phyloP scores from a whole-genome alignment of 306 rosid genomes.

The Lupinus albus region DNA sequence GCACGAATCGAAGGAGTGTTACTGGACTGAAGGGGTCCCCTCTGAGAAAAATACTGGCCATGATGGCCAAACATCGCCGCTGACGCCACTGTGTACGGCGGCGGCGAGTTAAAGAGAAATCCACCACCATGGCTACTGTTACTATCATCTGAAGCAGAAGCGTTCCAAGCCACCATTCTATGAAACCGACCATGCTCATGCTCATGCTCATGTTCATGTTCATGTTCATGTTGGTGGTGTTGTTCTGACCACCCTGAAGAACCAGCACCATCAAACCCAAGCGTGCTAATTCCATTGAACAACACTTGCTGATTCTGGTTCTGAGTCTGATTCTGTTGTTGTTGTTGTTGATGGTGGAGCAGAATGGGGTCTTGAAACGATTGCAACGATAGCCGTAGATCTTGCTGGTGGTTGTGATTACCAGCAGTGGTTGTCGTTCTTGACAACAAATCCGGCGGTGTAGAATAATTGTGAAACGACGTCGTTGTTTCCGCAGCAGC shows the following conservation, averaged over 20 bases:
- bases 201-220: conserved; percentile 40
- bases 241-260: conserved; percentile 70
- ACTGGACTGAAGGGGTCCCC: conserved; percentile 99
- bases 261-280: conserved; percentile 48
- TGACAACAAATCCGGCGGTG: conserved; percentile 71
- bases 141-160: conserved; percentile 41
- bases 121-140: conserved; percentile 46
- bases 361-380: conserved; percentile 68
- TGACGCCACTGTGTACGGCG: conserved; percentile 38
- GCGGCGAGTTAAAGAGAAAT: conserved; percentile 56
- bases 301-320: conserved; percentile 49
- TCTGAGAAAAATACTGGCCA: conserved; percentile 77
- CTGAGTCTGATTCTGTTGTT: conserved; percentile 38
- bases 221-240: conserved; percentile 36
- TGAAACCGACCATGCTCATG: conserved; percentile 54
- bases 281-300: conserved; percentile 53
- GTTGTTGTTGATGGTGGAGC: conserved; percentile 49
- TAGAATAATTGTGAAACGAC: conserved; percentile 60
- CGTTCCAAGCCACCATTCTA: conserved; percentile 63
- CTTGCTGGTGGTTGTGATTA: conserved; percentile 48
- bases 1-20: conserved; percentile 86
- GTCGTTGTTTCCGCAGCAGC: conserved; percentile 48
- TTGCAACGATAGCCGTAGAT: conserved; percentile 85
- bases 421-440: conserved; percentile 46
- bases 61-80: conserved; percentile 54